Base-by-base conservation (phyloP, 768 basidiomycete species). In the Suillus hirtellus region DNA sequence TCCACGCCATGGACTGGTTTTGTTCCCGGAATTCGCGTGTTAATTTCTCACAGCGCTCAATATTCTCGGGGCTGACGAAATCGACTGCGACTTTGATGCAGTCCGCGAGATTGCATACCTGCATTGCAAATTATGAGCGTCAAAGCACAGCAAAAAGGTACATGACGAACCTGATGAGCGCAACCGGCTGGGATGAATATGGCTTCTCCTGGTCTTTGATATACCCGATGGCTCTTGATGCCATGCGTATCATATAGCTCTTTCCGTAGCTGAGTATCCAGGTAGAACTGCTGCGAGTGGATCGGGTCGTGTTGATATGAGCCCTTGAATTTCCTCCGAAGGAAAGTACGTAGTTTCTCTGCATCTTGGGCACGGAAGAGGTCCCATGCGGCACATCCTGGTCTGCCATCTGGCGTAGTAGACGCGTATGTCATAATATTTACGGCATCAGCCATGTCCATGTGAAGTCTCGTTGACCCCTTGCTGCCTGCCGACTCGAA, bases 181-280 rank as follows among this genome's bases (percentile, higher is more conserved):
- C 91, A 95, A 27, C 94, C 96, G 4, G 96, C 96, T 15, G 96
- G 96, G 65, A 99, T 94, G 75, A 97, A 95, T 14, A 99, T 89
- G 0, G 94, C 96, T 71, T 99, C 92, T 21, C 95, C 95, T 3
- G 93, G 92, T 67, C 85, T 83, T 76, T 99, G 96, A 75, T 95
- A 96, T 21, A 98, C 82, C 61, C 95, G 79, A 77, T 87, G 89
- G 65, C 91, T 90, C 77, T 78, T 85, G 35, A 98, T 92, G 2
- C 88, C 89, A 63, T 81, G 81, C 66, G 85, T 76, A 4, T 87
- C 84, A 68, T 72, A 89, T 46, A 99, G 76, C 73, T 89, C 84
- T 72, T 82, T 82, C 68, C 93, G 81, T 69, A 93, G 69, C 4
- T 77, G 74, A 49, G 83, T 77, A 72, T 96, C 92, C 59, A 99